phyloP scores from a whole-genome alignment of 2,329 filamentous ascomycete species.

The Shiraia bambusicola region DNA sequence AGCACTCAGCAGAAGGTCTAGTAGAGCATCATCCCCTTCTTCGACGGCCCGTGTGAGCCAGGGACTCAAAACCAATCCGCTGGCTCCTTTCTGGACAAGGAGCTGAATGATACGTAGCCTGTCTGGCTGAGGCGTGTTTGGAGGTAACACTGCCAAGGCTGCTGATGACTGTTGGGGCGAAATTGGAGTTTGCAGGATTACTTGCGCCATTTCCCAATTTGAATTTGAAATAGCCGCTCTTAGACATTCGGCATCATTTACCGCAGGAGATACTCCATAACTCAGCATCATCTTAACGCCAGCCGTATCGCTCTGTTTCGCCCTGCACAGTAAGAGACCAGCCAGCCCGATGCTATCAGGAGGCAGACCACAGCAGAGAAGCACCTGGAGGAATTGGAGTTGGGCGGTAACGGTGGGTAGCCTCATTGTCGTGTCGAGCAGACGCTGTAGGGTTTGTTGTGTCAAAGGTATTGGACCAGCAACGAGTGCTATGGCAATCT shows the following conservation, averaged over 20 bases:
- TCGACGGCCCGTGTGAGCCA: constrained; percentile 34
- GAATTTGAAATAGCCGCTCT: constrained; percentile 26
- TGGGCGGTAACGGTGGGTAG: constrained; percentile 30
- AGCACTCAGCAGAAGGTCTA: constrained; percentile 32
- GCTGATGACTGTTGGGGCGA: constrained; percentile 31
- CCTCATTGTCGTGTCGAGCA: constrained; percentile 34
- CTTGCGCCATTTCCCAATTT: constrained; percentile 33
- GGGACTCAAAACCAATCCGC: constrained; percentile 25
- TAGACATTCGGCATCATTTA: constrained; percentile 36
- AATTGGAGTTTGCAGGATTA: constrained; percentile 27
- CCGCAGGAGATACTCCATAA: constrained; percentile 31
- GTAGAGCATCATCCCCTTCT: constrained; percentile 29
- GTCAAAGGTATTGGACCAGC: constrained; percentile 30
- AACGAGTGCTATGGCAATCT: constrained; percentile 29
- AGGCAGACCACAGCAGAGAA: constrained; percentile 38
- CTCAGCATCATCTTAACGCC: constrained; percentile 37
- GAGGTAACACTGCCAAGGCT: constrained; percentile 27
- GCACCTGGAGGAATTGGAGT: constrained; percentile 33
- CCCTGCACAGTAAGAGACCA: constrained; percentile 32
- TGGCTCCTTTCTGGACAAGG: constrained; percentile 33
- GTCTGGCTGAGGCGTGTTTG: constrained; percentile 20
- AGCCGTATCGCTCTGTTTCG: constrained; percentile 27
- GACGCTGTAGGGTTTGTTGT: constrained; percentile 26
- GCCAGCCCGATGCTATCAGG: constrained; percentile 29
- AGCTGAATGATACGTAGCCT: constrained; percentile 28